Base-by-base conservation (phyloP, 306 rosid species). In the Lablab purpureus region DNA sequence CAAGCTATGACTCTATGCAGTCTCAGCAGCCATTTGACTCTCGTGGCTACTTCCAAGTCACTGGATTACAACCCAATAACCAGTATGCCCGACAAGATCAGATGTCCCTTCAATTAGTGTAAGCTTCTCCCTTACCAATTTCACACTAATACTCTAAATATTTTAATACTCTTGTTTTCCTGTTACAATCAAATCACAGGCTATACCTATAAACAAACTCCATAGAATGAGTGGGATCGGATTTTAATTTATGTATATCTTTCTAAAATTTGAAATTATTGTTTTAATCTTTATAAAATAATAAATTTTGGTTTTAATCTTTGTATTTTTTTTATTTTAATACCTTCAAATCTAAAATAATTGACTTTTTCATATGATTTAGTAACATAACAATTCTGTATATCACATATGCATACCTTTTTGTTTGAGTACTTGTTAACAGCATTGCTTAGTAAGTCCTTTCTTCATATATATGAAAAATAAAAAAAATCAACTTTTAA, bases 31-130 rank as follows among this genome's bases (percentile, higher is more conserved):
- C 72, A 56, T 92, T 71, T 14, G 96, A 92, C 21, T 81, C 90
- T 58, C 85, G 98, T 68, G 90, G 88, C 77, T 94, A 89, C 85
- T 92, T 94, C 62, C 97, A 89, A 89, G 92, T 88, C 8, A 71
- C 94, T 73, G 97, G 91, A 11, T 85, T 90, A 72, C 97, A 94
- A 81, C 93, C 94, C 62, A 88, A 74, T 82, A 82, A 73, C 67
- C 86, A 90, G 41, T 86, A 93, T 71, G 80, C 91, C 14, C 91
- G 91, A 55, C 91, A 90, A 58, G 98, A 94, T 72, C 93, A 88
- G 72, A 85, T 89, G 81, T 68, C 97, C 72, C 96, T 94, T 66
- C 98, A 92, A 78, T 88, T 94, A 82, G 94, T 87, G 88, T 92
- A 89, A 86, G 90, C 30, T 49, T 72, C 21, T 32, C 21, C n/a